Conservation (phyloP, 345 rosid genomes). For the Bruguiera gymnorhiza region DNA sequence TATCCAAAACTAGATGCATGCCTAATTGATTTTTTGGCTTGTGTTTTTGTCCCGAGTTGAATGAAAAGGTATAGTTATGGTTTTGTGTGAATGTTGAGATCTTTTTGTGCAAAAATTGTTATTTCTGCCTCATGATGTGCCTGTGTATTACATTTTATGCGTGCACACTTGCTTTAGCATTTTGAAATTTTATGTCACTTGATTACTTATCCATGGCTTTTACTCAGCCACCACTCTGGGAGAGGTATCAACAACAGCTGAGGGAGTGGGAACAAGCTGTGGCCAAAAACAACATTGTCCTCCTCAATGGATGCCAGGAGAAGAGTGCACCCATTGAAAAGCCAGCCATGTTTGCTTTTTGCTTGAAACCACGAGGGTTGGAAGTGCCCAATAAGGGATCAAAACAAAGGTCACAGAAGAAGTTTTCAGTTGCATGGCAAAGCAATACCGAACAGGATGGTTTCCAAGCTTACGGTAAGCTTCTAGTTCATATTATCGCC, state of each 20-base stretch:
- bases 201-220: constrained; percentile 4
- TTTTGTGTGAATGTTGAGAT: no score
- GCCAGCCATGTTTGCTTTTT: constrained; percentile 95
- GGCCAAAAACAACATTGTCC: constrained; percentile 39
- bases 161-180: background rate
- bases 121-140: background rate
- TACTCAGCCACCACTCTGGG: constrained; percentile 87
- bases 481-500: background rate
- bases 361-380: constrained; percentile 93
- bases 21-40: no score
- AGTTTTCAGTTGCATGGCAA: constrained; percentile 58
- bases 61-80: no score
- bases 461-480: constrained; percentile 45
- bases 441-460: constrained; percentile 51
- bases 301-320: constrained; percentile 47
- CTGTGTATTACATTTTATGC: background rate
- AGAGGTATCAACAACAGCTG: constrained; percentile 73
- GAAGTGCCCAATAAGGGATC: constrained; percentile 86
- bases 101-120: background rate
- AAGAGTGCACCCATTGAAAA: constrained; percentile 53
- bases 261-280: constrained; percentile 71
- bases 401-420: constrained; percentile 80
- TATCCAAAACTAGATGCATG: no score
- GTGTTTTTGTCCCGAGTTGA: no score
- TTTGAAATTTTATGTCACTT: background rate